Conservation (phyloP, 2,329 filamentous ascomycete genomes). For the Colletotrichum horii region DNA sequence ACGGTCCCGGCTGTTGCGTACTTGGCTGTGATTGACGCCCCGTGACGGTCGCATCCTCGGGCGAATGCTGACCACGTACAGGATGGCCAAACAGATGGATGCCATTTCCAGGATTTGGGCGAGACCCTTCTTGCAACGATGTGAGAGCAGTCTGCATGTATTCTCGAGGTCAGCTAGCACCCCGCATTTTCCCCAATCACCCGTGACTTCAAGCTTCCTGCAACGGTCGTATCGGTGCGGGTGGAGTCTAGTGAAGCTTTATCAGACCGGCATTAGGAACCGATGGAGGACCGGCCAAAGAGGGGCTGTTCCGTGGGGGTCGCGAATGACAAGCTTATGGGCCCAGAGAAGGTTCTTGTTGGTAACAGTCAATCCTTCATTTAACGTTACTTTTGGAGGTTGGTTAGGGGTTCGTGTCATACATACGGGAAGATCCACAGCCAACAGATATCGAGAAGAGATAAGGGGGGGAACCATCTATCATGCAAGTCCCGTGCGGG, state of each 20-base stretch:
- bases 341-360: not conserved
- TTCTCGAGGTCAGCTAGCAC: not conserved
- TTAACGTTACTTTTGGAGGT: not conserved
- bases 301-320: not conserved
- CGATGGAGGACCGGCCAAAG: not conserved
- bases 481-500: not conserved
- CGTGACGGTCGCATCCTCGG: not conserved
- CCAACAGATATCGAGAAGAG: not conserved
- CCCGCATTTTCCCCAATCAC: not conserved
- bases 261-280: not conserved
- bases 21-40: not conserved
- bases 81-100: not conserved
- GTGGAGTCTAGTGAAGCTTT: not conserved
- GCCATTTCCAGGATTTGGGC: not conserved
- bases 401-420: not conserved
- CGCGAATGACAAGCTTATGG: not conserved
- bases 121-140: not conserved
- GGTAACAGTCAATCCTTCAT: not conserved
- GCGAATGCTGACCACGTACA: not conserved
- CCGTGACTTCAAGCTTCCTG: not conserved
- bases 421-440: not conserved
- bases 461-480: not conserved
- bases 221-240: not conserved
- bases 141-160: not conserved
- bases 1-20: not conserved